phyloP scores from a whole-genome alignment of 1,284 basidiomycete species.

The Puccinia coronata region DNA sequence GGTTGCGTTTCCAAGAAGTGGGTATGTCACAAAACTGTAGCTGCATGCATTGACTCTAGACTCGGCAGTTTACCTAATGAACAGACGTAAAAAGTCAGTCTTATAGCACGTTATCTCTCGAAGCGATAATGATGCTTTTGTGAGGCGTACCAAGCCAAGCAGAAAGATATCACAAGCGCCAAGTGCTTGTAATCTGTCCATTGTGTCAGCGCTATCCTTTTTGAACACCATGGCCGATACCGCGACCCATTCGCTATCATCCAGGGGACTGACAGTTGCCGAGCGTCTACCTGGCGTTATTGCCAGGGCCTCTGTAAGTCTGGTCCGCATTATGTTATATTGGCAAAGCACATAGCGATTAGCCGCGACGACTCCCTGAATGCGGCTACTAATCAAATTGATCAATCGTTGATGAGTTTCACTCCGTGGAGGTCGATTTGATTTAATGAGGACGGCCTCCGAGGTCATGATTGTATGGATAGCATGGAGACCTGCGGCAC shows the following conservation, averaged over 20 bases:
- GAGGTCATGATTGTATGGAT: constrained; percentile 85
- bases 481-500: constrained; percentile 89
- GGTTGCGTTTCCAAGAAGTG: constrained; percentile 10
- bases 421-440: constrained; percentile 66
- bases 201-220: constrained; percentile 76
- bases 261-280: constrained; percentile 84
- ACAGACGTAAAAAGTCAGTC: neutral
- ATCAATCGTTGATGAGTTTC: constrained; percentile 65
- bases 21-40: neutral
- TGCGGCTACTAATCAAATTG: constrained; percentile 75
- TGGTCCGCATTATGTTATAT: constrained; percentile 1
- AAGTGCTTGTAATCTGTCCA: constrained; percentile 79
- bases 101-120: neutral
- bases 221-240: constrained; percentile 92
- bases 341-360: constrained; percentile 26
- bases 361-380: constrained; percentile 76
- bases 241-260: constrained; percentile 79
- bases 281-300: constrained; percentile 88
- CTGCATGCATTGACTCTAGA: neutral
- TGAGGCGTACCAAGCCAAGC: constrained; percentile 67
- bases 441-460: constrained; percentile 76
- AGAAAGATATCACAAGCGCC: constrained; percentile 90
- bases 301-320: constrained; percentile 64
- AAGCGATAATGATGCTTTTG: neutral
- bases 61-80: constrained; percentile 1